A percentile compares a stretch with the other conserved stretches of the same genome.
phyloP scores from a whole-genome alignment of 2,329 filamentous ascomycete genomes.

The Trichoderma koningiopsis region DNA sequence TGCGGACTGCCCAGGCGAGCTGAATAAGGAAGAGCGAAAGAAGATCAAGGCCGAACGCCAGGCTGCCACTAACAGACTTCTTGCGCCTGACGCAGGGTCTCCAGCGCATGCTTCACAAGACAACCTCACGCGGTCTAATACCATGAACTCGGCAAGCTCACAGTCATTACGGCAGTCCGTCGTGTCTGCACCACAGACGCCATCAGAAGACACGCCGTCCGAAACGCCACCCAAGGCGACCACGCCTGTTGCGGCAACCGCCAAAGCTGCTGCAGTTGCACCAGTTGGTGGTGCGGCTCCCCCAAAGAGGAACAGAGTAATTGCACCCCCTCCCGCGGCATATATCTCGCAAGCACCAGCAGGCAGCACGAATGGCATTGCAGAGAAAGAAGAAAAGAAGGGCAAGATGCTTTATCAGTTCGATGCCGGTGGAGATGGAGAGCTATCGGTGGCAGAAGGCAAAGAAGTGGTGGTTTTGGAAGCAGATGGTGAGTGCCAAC shows the following conservation, averaged over 20 bases:
- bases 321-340: slow-evolving; percentile 82
- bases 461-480: slow-evolving; percentile 78
- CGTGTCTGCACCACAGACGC: slow-evolving; percentile 50
- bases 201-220: slow-evolving; percentile 48
- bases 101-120: slow-evolving; percentile 58
- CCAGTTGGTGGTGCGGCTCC: slow-evolving; percentile 27
- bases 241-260: slow-evolving; percentile 31
- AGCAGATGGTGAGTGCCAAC: slow-evolving; percentile 72
- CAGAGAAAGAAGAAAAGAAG: slow-evolving; percentile 52
- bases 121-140: slow-evolving; percentile 75
- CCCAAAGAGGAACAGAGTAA: slow-evolving; percentile 66
- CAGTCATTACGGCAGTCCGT: slow-evolving; percentile 75
- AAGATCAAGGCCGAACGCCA: slow-evolving; percentile 87
- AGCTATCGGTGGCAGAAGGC: slow-evolving; percentile 78
- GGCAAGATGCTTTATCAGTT: slow-evolving; percentile 92
- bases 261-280: slow-evolving; percentile 32
- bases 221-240: slow-evolving; percentile 32
- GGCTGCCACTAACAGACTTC: slow-evolving; percentile 67
- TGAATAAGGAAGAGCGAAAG: slow-evolving; percentile 93
- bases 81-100: slow-evolving; percentile 49
- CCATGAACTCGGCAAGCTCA: slow-evolving; percentile 86
- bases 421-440: slow-evolving; percentile 76
- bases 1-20: slow-evolving; percentile 90
- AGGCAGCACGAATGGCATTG: slow-evolving; percentile 47
- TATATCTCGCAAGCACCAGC: slow-evolving; percentile 73